Base-by-base conservation (phyloP, 2,329 filamentous ascomycete genomes). In the Curvularia verruculosa region DNA sequence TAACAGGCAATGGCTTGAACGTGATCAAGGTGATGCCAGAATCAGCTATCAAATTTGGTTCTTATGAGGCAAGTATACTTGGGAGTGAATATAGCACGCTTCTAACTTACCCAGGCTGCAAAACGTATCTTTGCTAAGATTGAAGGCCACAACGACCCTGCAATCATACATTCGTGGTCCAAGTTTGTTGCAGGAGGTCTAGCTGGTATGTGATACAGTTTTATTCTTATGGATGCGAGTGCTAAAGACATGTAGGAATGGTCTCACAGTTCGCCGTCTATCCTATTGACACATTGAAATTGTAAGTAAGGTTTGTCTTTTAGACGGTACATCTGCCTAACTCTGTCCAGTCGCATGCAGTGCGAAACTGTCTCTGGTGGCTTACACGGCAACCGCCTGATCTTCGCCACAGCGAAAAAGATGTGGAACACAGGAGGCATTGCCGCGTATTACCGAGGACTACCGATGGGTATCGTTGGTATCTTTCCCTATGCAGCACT, bases 401-500 rank as follows among this genome's bases (percentile, higher is more conserved):
- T 99, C 61, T 79, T 87, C 26, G 87, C 89, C 47, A 98, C 94
- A 0, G 91, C 91, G 2, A 84, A 85, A 73, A 96, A 92, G 75
- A 96, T 99, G 89, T 92, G 88, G 82, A 84, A 83, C 39, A 85
- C 87, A 57, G 90, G 91, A 56, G 91, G 91, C 21, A 65, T 93
- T 26, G 82, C 85, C 29, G 84, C 90, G 6, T 94, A 92, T 61
- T 99, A 98, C 76, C 91, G 94, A 52, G 95, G 95, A 39, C 84
- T 99, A 31, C 93, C 92, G 0, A 95, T 98, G 85, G 95, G 95
- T 15, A 83, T 99, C 3, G 80, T 97, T 49, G 95, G 95, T 74
- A 97, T 98, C 87, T 99, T 99, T 70, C 95, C 95, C 0, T 99
- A 98, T 76, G 94, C 92, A 40, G 95, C 95, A 48, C 96, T 99